Percentiles rank a stretch among this genome's conserved stretches.
Evolutionary conservation across 192 early-diverging fungal species (phyloP).

Genomic region (Coemansia sp.): DNA sequence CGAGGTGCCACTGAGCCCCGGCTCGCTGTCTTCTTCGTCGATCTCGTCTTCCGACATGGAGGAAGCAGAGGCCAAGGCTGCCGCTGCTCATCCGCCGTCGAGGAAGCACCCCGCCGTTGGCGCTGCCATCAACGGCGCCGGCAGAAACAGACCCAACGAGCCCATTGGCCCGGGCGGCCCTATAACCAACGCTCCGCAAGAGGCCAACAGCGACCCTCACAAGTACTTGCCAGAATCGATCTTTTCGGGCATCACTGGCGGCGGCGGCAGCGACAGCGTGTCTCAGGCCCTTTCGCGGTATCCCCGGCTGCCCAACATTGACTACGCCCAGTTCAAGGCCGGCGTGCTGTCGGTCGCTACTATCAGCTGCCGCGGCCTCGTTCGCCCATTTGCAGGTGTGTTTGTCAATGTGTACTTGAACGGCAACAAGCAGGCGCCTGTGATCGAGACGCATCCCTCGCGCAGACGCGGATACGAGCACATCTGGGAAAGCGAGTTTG

Average conservation of each 20-base stretch:
- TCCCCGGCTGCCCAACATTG: constrained; percentile 51
- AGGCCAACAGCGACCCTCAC: background rate
- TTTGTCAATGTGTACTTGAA: constrained; percentile 51
- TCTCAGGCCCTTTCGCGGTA: constrained; percentile 44
- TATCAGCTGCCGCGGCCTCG: constrained; percentile 47
- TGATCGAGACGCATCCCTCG: constrained; percentile 47
- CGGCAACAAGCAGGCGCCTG: constrained; percentile 45
- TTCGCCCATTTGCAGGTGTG: constrained; percentile 49
- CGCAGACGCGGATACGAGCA: constrained; percentile 48
- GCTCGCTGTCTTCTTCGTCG: constrained; percentile 16
- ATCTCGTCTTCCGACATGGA: constrained; percentile 1
- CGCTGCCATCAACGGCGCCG: background rate
- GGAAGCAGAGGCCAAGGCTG: constrained; percentile 4
- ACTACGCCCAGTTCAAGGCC: constrained; percentile 48
- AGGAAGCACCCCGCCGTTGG: background rate
- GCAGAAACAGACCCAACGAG: background rate
- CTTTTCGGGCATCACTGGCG: constrained; percentile 43
- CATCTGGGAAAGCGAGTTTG: constrained; percentile 50
- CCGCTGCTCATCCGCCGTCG: background rate
- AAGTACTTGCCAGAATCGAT: constrained; percentile 28
- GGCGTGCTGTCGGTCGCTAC: constrained; percentile 45
- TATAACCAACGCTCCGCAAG: constrained; percentile 6
- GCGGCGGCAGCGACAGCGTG: constrained; percentile 27
- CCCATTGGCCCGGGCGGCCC: constrained; percentile 2
- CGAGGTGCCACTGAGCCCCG: constrained; percentile 19